Evolutionary conservation across 2,329 filamentous ascomycete genomes (phyloP), one percentile per base, ranked within the genome.

Genomic region (Aspergillus neoniger): DNA sequence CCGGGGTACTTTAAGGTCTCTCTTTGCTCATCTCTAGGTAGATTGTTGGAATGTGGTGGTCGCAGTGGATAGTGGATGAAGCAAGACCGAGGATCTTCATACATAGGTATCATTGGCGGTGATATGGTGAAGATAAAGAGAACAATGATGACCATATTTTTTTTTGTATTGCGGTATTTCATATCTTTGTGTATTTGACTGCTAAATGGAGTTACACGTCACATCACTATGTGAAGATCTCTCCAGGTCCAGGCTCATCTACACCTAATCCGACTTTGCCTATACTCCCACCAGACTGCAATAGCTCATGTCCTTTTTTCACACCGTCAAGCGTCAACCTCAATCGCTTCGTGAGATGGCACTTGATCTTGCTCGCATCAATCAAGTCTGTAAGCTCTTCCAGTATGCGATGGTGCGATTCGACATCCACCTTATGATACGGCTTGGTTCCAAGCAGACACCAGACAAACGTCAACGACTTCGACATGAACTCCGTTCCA

Each of bases 401-500:
- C 47, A 80, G 69, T 47, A 79, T 78, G 48, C 68, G 67, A n/a
- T 74, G 72, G 65, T 80, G 77, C 55, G 72, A 74, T 39, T 77
- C 75, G 28, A 75, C 54, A 30, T 76, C 69, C n/a, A 76, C 72
- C 17, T 71, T 65, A 57, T 81, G 76, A 63, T 76, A 79, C 3
- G 74, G 70, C 21, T 79, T 77, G 1, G 77, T 77, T 1, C 77
- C 77, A 9, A 81, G 51, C 64, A 78, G 70, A 63, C 72, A 75
- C 78, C 79, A 81, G 3, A 72, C 68, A 57, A 80, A 81, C 0
- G 73, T 74, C 54, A 81, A 62, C 15, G 73, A 77, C 68, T 81
- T 81, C 52, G 77, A 73, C 77, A 81, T 79, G 67, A 79, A 80
- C 66, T 79, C 72, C 2, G 78, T 77, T 2, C 78, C 79, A 61